Evolutionary conservation across 2,329 filamentous ascomycete genomes (phyloP).

Genomic region (Didymella exigua): DNA sequence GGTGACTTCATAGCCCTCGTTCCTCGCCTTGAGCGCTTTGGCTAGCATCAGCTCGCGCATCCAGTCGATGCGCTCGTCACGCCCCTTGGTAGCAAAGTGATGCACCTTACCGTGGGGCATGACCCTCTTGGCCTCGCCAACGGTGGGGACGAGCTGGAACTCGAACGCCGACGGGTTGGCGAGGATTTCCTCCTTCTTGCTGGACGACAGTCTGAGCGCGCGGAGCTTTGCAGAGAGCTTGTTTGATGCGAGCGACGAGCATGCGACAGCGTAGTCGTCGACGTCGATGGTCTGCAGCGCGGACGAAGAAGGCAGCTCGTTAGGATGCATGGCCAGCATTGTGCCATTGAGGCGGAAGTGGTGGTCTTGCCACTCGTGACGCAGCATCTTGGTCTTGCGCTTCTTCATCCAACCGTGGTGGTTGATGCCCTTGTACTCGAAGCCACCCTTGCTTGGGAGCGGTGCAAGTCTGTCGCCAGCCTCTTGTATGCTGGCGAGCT

Average conservation of each 20-base stretch:
- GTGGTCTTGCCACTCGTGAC: slow-evolving; percentile 91
- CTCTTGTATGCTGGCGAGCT: slow-evolving; percentile 30
- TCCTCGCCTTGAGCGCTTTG: slow-evolving; percentile 84
- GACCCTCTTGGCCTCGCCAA: slow-evolving; percentile 49
- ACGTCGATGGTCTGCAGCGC: slow-evolving; percentile 83
- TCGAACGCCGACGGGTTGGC: slow-evolving; percentile 69
- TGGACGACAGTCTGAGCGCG: slow-evolving; percentile 65
- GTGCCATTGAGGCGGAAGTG: slow-evolving; percentile 80
- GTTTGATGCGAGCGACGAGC: slow-evolving; percentile 75
- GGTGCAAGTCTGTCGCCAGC: slow-evolving; percentile 32
- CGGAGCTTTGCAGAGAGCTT: slow-evolving; percentile 91
- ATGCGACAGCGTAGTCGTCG: slow-evolving; percentile 86
- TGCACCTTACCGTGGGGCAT: slow-evolving; percentile 73
- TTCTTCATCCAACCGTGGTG: slow-evolving; percentile 94
- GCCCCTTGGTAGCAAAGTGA: slow-evolving; percentile 86
- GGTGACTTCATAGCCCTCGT: slow-evolving; percentile 79
- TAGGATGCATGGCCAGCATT: slow-evolving; percentile 69
- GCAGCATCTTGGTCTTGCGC: slow-evolving; percentile 84
- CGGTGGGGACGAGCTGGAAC: slow-evolving; percentile 79
- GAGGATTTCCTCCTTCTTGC: slow-evolving; percentile 60
- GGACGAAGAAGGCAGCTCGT: slow-evolving; percentile 60
- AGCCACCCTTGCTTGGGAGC: slow-evolving; percentile 44
- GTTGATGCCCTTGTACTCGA: slow-evolving; percentile 58
- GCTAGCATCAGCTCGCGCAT: slow-evolving; percentile 93
- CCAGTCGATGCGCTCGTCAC: slow-evolving; percentile 96